These are phyloP conservation scores for Candida gorgasii DNA, from an alignment of 805 yeast genomes.

Conservation along the genomic window DNA sequence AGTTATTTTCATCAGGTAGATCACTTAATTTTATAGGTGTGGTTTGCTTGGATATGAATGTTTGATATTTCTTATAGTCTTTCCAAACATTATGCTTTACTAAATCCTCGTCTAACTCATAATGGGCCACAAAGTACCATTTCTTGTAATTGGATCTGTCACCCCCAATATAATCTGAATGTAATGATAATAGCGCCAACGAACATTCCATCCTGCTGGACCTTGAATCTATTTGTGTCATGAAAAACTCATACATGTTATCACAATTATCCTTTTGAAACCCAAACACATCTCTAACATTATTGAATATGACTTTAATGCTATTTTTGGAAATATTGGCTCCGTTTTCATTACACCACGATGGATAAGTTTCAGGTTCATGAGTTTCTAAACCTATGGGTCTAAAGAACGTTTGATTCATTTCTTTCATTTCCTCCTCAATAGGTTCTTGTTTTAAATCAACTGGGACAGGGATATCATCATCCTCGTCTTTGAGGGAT, in stretches of 20 bases:
- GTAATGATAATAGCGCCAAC: constrained; percentile 72
- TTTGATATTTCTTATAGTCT: constrained; percentile 18
- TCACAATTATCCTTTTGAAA: constrained; percentile 77
- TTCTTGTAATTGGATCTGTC: constrained; percentile 81
- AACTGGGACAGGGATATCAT: neutral
- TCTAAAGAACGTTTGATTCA: neutral
- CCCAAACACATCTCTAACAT: constrained; percentile 68
- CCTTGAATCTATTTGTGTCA: constrained; percentile 83
- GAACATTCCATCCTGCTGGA: constrained; percentile 74
- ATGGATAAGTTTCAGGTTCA: constrained; percentile 12
- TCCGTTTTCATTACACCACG: constrained; percentile 29
- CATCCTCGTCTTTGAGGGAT: neutral
- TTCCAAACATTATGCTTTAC: constrained; percentile 16
- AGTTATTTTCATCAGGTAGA: constrained; percentile 15
- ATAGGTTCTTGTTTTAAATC: neutral
- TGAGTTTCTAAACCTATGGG: constrained; percentile 8
- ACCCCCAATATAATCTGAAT: constrained; percentile 92
- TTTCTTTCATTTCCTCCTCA: constrained; percentile 1
- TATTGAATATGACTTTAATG: constrained; percentile 60
- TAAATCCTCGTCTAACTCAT: constrained; percentile 57
- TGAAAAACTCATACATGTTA: constrained; percentile 79
- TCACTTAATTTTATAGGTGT: constrained; percentile 24
- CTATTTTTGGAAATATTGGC: constrained; percentile 39
- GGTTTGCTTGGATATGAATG: constrained; percentile 36
- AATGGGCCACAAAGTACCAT: constrained; percentile 89